These are phyloP conservation scores for Tricholoma matsutake DNA, from an alignment of 768 basidiomycete genomes.

Conservation along the genomic window DNA sequence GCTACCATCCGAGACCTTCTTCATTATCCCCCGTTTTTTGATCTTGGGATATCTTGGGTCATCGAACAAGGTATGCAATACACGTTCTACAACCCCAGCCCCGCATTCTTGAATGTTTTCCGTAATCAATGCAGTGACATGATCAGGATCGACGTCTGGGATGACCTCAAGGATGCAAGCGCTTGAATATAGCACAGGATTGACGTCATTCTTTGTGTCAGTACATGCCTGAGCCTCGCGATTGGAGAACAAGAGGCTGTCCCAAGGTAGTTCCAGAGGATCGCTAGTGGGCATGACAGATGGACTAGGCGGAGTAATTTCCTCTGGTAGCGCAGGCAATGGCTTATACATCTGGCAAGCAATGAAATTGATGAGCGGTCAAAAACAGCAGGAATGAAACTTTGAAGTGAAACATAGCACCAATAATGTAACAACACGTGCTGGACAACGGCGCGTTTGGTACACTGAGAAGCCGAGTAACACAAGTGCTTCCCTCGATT, in stretches of 20 bases:
- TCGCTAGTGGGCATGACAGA: not conserved
- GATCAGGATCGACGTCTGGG: not conserved
- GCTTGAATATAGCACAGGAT: not conserved
- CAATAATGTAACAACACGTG: too few relatives aligned
- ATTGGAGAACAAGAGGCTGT: too few relatives aligned
- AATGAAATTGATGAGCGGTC: not conserved
- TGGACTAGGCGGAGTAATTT: not conserved
- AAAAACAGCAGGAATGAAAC: not conserved
- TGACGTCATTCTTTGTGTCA: too few relatives aligned
- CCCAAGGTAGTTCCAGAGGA: not conserved
- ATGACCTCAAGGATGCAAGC: not conserved
- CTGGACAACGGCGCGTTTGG: too few relatives aligned
- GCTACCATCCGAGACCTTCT: not conserved
- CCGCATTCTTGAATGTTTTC: not conserved
- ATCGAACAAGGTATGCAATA: not conserved
- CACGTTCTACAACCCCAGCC: not conserved
- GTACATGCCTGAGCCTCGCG: not conserved
- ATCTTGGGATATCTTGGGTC: not conserved
- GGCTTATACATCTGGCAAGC: not conserved
- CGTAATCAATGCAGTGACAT: not conserved
- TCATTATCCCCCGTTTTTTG: not conserved
- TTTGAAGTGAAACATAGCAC: not conserved
- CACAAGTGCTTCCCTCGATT: too few relatives aligned
- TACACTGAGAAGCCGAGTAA: too few relatives aligned
- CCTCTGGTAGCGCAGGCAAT: not conserved